Base-by-base conservation (phyloP, 352 stramenopile genomes). In the Globisporangium lucens region DNA sequence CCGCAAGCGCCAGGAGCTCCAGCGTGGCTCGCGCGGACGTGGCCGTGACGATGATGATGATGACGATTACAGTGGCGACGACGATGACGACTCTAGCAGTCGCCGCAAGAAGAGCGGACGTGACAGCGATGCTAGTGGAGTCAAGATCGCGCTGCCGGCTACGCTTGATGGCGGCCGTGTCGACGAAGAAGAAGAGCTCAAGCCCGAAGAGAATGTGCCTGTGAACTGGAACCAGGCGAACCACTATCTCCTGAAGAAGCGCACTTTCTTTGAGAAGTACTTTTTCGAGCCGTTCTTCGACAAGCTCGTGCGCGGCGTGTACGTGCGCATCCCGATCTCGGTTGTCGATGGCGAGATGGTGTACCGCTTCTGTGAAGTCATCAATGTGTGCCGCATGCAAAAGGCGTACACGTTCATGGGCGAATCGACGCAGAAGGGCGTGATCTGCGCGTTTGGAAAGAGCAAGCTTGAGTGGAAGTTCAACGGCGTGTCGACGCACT, bases 201-300 rank as follows among this genome's bases (percentile, higher is more conserved):
- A 78, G 41, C 78, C 80, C 0, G 80, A 94, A 38, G 82, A 92
- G 59, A 89, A 89, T 58, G 78, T 91, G 10, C 83, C 85, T 0
- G 76, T 92, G 59, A 91, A 71, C 53, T 92, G 83, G 85, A 76
- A 83, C 66, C 83, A 91, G 64, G 85, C 85, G 41, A 91, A 91
- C 65, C 73, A 89, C 69, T 95, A 93, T 67, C 72, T 95, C 61
- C 75, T 93, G 5, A 85, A 85, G 67, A 81, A 86, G 57, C 75
- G 87, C 33, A 67, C 71, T 29, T 95, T 90, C 58, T 94, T 95
- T 61, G 87, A 95, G 47, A 93, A 95, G 68, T 70, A 94, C 67
- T 95, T 89, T 57, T 95, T 93, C 65, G 87, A 95, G 76, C 87
- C 87, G 8, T 95, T 79, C 67, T 95, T 95, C 58, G 72, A 89